Evolutionary conservation across 441 rosid genomes (phyloP).

Genomic region (Hypseocharis bilobata): DNA sequence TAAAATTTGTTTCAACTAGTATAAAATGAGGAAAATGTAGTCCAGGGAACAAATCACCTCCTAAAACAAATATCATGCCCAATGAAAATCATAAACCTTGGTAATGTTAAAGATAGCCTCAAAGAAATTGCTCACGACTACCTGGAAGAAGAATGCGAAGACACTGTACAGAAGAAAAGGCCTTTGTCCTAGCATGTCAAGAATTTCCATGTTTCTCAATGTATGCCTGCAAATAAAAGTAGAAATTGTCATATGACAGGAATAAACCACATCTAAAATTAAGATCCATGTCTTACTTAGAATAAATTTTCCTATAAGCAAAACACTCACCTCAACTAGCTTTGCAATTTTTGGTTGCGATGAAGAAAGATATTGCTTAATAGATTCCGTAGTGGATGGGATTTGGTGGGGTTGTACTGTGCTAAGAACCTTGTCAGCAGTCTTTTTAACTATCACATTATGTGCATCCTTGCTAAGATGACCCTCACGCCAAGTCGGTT

Average conservation of each 20-base stretch:
- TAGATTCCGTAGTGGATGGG: slow-evolving; percentile 43
- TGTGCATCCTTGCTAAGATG: slow-evolving; percentile 71
- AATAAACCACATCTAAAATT: slow-evolving; percentile 13
- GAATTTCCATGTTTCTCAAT: slow-evolving; percentile 56
- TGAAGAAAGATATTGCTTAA: slow-evolving; percentile 51
- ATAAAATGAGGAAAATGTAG: not conserved
- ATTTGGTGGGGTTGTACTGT: slow-evolving; percentile 52
- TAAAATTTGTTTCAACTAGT: not conserved
- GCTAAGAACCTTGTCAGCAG: slow-evolving; percentile 64
- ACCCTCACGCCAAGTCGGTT: slow-evolving; percentile 78
- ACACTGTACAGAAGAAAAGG: slow-evolving; percentile 26
- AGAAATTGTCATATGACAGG: slow-evolving; percentile 15
- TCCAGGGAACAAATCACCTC: slow-evolving; percentile 6
- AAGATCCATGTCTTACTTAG: slow-evolving; percentile 4
- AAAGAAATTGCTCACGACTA: slow-evolving; percentile 7
- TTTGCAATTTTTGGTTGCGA: slow-evolving; percentile 54
- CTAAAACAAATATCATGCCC: slow-evolving; percentile 15
- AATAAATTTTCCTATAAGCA: slow-evolving; percentile 5
- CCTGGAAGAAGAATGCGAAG: not conserved
- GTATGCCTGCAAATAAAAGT: slow-evolving; percentile 59
- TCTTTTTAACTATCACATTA: slow-evolving; percentile 62
- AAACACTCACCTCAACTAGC: slow-evolving; percentile 68
- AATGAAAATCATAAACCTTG: slow-evolving; percentile 21
- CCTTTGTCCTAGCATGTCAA: slow-evolving; percentile 33
- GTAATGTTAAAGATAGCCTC: slow-evolving; percentile 15